Evolutionary conservation across 2,329 filamentous ascomycete genomes (phyloP), one percentile per base, ranked within the genome.

Genomic region (Scolecobasidium constrictum): DNA sequence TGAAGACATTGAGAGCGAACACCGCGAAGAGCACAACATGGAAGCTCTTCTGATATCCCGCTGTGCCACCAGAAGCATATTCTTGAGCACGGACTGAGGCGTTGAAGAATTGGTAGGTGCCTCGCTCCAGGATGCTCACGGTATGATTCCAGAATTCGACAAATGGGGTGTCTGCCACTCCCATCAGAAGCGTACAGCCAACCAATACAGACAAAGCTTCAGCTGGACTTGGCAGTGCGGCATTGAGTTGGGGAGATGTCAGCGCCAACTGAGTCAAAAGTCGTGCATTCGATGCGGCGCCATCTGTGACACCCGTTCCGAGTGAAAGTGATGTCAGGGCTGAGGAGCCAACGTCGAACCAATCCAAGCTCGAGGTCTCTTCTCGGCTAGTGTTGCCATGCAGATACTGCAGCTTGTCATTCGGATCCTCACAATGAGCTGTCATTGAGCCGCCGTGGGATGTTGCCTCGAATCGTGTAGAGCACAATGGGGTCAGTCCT

Each of bases 201-300:
- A 75, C 72, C 51, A 87, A 69, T 0, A 86, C 81, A 0, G 83
- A 81, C 0, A 92, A 56, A 0, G 80, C 79, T 58, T 92, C 85
- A 0, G 77, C 78, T n/a, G 84, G 68, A 2, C 78, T 84, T 0
- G 85, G 85, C 0, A 80, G 57, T 0, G 59, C 53, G 0, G 66
- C 58, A 23, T 71, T 63, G 1, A 85, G 66, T 6, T 59, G 49
- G 1, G 56, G 50, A 3, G 59, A 37, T 0, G 56, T 55, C 2
- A 68, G 48, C 15, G 69, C 63, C 33, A 68, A 50, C 38, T 71
- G 62, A 7, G 59, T 66, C 3, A 71, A 51, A 0, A 70, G 49
- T 1, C 68, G 54, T 0, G 64, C 60, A 35, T 67, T 70, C 23
- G 60, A 62, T 3, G 65, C 65, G 38, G 63, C 58, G 4, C 53